These are phyloP conservation scores for Rhizopogon vesiculosus DNA, from an alignment of 768 basidiomycete species.

Conservation along the genomic window DNA sequence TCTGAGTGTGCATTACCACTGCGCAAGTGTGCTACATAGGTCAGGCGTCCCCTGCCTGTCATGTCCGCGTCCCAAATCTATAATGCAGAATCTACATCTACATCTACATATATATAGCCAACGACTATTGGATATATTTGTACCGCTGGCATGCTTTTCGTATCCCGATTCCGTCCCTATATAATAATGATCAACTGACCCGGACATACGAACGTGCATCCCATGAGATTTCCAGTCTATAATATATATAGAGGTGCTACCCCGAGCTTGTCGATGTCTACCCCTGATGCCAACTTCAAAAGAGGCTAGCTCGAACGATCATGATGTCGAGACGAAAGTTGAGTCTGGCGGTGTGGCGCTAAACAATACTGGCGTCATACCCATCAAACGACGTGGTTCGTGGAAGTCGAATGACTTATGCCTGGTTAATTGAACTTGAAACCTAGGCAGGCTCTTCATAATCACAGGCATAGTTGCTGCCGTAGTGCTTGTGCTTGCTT, in stretches of 20 bases:
- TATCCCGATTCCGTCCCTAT: no score
- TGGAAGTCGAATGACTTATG: neutral
- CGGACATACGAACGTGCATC: constrained; percentile 6
- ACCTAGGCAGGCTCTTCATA: constrained; percentile 10
- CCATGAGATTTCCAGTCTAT: neutral
- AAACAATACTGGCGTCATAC: neutral
- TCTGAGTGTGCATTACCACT: no score
- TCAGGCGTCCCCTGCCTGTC: no score
- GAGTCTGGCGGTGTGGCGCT: neutral
- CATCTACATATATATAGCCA: no score
- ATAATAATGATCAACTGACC: no score
- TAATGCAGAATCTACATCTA: no score
- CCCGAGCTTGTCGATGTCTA: neutral
- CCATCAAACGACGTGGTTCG: neutral
- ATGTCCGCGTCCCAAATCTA: no score
- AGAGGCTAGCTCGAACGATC: constrained; percentile 5
- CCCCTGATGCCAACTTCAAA: neutral
- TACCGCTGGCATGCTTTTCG: no score
- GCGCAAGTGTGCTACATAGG: no score
- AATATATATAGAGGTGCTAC: neutral
- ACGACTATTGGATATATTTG: no score
- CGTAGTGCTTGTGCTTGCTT: constrained; percentile 13
- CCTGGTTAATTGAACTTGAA: neutral
- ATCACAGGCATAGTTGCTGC: constrained; percentile 8
- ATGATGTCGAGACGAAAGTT: constrained; percentile 3